Base-by-base conservation (phyloP, 2,329 filamentous ascomycete genomes). In the Fusarium longipes region DNA sequence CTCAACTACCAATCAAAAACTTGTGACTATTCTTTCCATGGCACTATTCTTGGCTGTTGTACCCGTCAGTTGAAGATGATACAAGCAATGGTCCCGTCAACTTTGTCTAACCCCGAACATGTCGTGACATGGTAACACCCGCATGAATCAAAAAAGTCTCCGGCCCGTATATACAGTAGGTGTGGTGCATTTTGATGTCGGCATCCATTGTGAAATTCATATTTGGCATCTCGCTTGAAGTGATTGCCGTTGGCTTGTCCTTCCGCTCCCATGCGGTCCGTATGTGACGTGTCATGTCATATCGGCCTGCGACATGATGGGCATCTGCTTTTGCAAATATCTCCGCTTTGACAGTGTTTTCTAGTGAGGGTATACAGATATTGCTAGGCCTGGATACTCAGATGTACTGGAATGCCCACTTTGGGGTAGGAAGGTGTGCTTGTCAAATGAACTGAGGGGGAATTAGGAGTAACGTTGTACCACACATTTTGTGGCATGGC, bases 51-150 rank as follows among this genome's bases (percentile, higher is more conserved):
- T 32, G 18, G 25, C 15, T 24, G 35, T 42, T 25, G n/a, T 44
- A 40, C 38, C 35, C 27, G 22, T 61, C 8, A 29, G 40, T 43
- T 43, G 40, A 43, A 29, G n/a, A n/a, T 43, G 11, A 40, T 57
- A 30, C 52, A 48, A 42, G n/a, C 6, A 47, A 32, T n/a, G 8
- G 11, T 44, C 36, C 54, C 25, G 40, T 27, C 25, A 61, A 52
- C 20, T 38, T 48, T 49, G 66, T 67, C 49, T 43, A 24, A n/a
- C 22, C 62, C 65, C 66, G 66, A 69, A 47, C 27, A 54, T 22
- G 48, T 30, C 17, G 53, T 67, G 29, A 48, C 51, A 67, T 52
- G 47, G 50, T 49, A 35, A 22, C 47, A 64, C 53, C 60, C 45
- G 53, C 42, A 48, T 39, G 35, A 50, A 40, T 59, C 39, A 53